Evolutionary conservation across 306 rosid species (phyloP), one percentile per base, ranked within the genome.

Genomic region (Prunus fruticosa): DNA sequence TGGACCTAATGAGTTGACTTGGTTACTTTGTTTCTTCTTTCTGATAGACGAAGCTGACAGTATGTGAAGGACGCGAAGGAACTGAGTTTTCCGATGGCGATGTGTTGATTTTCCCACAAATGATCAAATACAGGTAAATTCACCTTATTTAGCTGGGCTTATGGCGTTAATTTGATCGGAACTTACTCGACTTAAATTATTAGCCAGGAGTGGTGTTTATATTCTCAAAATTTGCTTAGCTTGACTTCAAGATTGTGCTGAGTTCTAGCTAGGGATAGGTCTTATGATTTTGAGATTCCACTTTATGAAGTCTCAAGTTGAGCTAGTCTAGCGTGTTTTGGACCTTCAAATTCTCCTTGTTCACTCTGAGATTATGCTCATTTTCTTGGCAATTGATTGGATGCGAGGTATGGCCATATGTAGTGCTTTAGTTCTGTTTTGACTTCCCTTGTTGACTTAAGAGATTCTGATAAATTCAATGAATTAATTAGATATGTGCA

Each of bases 71-170:
- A 61, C 86, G 86, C 22, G 90, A 85, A 54, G 92, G 86, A 28
- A 78, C 81, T 14, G 90, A 85, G 8, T 87, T 87, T 32, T 82
- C 87, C 0, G 89, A 95, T 0, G 97, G 96, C 23, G 97, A 89
- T 62, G 89, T 89, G 66, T 79, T 95, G 82, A 80, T 95, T 79
- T 95, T 95, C 76, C 98, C 98, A 0, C 93, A 92, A 3, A 89
- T 95, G 97, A 76, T 92, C 76, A 90, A 84, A 78, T 95, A 92
- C 84, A 89, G 83, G 97, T 93, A 67, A 79, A 38, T 11, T 32
- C 57, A 1, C 27, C 53, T 16, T 45, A 60, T n/a, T 69, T 50
- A 9, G 6, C 30, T 19, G 19, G 62, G 38, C 8, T 53, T 16
- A 16, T 73, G 53, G 53, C 23, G 57, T 69, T 43, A 49, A 52